Base-by-base conservation (phyloP, 805 yeast genomes). In the Wickerhamomyces chaumierensis region DNA sequence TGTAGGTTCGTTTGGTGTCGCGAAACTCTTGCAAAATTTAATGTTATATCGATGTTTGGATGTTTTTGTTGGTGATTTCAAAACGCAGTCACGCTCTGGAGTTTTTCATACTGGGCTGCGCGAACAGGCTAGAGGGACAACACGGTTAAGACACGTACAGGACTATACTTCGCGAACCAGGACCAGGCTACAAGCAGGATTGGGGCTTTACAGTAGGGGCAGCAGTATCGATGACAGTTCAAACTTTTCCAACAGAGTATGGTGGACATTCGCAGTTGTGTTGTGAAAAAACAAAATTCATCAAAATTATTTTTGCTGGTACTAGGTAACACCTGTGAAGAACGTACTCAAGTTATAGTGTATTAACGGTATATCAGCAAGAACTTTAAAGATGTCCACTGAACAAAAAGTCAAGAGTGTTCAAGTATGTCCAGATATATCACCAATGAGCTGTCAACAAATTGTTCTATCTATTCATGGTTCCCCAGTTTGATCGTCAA, bases 361-460 rank as follows among this genome's bases (percentile, higher is more conserved):
- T 21, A 21, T 21, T 21, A 7, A 21, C 14, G 29, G n/a, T 25
- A 33, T 39, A 44, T 38, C 52, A 56, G 57, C 61, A 64, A 66
- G 49, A 31, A 31, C 33, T 31, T 31, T 17, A 31, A 31, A 31
- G 63, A 76, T 75, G 81, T 75, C 81, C 66, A 66, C 86, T 63
- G 68, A 44, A 46, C 46, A 37, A 39, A 42, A 51, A 47, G 54
- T 71, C 68, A 86, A 82, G 77, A 80, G 88, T 73, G 90, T 82
- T 67, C 88, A 81, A 77, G 87, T 79, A 79, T 74, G 87, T 79
- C 48, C 27, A 12, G 33, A 23, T 19, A 31, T 27, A n/a, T n/a
- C n/a, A n/a, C n/a, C n/a, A n/a, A n/a, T n/a, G n/a, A n/a, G n/a
- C n/a, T n/a, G n/a, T n/a, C n/a, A n/a, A n/a, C n/a, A n/a, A n/a